Evolutionary conservation across 257 asterid species (phyloP).

Genomic region (Nicotiana noctiflora): DNA sequence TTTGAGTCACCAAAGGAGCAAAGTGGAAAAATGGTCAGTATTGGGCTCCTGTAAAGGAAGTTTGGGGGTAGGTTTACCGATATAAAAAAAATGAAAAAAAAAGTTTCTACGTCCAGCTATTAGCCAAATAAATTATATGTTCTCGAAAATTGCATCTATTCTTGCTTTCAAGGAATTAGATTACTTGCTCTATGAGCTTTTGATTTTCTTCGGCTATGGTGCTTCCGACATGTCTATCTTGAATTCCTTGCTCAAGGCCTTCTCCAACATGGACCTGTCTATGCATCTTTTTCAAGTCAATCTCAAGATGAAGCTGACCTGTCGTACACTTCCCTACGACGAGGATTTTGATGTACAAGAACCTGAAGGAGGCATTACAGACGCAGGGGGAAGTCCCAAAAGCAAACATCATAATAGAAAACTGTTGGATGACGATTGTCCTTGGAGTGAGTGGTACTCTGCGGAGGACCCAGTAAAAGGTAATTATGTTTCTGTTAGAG

Average conservation of each 20-base stretch:
- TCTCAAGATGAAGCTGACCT: constrained; percentile 79
- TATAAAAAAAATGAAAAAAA: neutral
- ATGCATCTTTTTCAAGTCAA: constrained; percentile 73
- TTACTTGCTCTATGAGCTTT: constrained; percentile 3
- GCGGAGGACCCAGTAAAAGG: constrained; percentile 91
- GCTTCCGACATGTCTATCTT: neutral
- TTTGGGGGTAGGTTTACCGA: neutral
- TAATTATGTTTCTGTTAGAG: constrained; percentile 21
- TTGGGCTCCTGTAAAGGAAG: neutral
- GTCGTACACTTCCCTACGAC: constrained; percentile 55
- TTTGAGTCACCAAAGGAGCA: neutral
- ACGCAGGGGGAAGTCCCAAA: constrained; percentile 43
- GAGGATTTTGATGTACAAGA: constrained; percentile 56
- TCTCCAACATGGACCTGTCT: constrained; percentile 70
- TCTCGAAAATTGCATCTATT: constrained; percentile 2
- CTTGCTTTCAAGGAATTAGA: neutral
- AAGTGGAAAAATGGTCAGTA: neutral
- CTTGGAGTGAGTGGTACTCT: constrained; percentile 97
- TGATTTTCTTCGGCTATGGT: neutral
- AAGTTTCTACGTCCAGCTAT: neutral
- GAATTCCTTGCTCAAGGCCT: constrained; percentile 46
- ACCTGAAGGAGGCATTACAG: constrained; percentile 36
- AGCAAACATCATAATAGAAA: constrained; percentile 35
- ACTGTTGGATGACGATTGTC: constrained; percentile 84
- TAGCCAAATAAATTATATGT: neutral